phyloP scores from a whole-genome alignment of 257 asterid species.

The Ilex aquifolium region DNA sequence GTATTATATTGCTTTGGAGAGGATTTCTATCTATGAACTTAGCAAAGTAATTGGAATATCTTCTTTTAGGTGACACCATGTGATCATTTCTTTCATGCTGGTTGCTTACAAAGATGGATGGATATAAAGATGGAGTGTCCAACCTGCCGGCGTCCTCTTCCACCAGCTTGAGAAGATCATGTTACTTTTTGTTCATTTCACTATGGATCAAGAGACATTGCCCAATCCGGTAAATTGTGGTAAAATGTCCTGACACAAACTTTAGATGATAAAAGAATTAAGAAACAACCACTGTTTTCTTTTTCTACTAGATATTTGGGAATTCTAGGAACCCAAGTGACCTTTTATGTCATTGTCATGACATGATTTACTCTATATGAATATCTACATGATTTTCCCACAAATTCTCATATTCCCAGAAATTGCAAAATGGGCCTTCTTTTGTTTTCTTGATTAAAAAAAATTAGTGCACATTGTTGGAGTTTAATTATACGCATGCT shows the following conservation, averaged over 20 bases:
- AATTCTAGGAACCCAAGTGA: too few species aligned
- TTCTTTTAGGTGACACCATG: conserved; percentile 75
- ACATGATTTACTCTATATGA: too few species aligned
- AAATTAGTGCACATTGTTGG: too few species aligned
- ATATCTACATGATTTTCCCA: too few species aligned
- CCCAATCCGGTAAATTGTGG: conserved; percentile 38
- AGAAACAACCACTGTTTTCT: too few species aligned
- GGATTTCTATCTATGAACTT: not conserved
- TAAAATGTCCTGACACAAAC: conserved; percentile 1
- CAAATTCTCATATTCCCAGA: too few species aligned
- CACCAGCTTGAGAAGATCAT: conserved; percentile 58
- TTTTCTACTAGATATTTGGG: too few species aligned
- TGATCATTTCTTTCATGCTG: conserved; percentile 91
- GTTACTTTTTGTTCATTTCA: conserved; percentile 14
- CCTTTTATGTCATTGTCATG: too few species aligned
- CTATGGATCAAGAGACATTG: conserved; percentile 15
- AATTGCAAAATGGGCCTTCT: too few species aligned
- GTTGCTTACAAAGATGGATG: conserved; percentile 97
- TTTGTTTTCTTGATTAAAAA: too few species aligned
- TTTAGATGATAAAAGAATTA: too few species aligned
- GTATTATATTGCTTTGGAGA: not conserved
- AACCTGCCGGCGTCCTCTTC: conserved; percentile 91
- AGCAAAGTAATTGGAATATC: not conserved
- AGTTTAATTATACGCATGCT: too few species aligned
- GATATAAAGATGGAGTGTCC: conserved; percentile 99